phyloP scores from a whole-genome alignment of 1,139 yeast genomes.

The Geotrichum aggregatum region DNA sequence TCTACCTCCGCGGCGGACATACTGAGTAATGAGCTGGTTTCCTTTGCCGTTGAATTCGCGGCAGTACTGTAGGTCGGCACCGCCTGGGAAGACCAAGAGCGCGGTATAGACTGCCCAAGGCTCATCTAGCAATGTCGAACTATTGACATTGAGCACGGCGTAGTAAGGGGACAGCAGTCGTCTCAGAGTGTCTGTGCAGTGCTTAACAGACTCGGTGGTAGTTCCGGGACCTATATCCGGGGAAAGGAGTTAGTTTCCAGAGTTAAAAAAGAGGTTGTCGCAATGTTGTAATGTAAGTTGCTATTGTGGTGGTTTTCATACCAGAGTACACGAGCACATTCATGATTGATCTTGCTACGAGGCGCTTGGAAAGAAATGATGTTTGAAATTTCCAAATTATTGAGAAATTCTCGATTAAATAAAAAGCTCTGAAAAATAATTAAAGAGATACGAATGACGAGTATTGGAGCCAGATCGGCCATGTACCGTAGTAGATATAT shows the following conservation, averaged over 20 bases:
- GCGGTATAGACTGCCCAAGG: slow-evolving; percentile 88
- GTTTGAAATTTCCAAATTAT: too few relatives aligned
- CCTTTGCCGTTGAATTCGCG: slow-evolving; percentile 65
- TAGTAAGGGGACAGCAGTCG: slow-evolving; percentile 76
- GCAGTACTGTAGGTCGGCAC: slow-evolving; percentile 90
- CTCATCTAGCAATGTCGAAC: slow-evolving; percentile 60
- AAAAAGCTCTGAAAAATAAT: too few relatives aligned
- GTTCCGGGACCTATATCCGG: slow-evolving; percentile 85
- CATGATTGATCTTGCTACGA: too few relatives aligned
- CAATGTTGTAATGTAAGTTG: too few relatives aligned
- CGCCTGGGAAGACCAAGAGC: slow-evolving; percentile 86
- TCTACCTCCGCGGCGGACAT: slow-evolving; percentile 73
- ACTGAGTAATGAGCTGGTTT: slow-evolving; percentile 55
- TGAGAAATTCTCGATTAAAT: background rate
- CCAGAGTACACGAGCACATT: slow-evolving; percentile 76
- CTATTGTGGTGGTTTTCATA: too few relatives aligned
- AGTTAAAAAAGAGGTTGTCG: too few relatives aligned
- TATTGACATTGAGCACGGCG: slow-evolving; percentile 72
- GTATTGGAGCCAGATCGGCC: too few relatives aligned
- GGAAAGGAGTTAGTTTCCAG: too few relatives aligned
- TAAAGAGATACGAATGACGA: too few relatives aligned
- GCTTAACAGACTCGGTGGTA: slow-evolving; percentile 79
- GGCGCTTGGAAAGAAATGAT: too few relatives aligned
- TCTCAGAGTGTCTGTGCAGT: slow-evolving; percentile 72
- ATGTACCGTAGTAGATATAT: too few relatives aligned